Conservation (phyloP, 108 stramenopile species). For the Nitzschia sp. region DNA sequence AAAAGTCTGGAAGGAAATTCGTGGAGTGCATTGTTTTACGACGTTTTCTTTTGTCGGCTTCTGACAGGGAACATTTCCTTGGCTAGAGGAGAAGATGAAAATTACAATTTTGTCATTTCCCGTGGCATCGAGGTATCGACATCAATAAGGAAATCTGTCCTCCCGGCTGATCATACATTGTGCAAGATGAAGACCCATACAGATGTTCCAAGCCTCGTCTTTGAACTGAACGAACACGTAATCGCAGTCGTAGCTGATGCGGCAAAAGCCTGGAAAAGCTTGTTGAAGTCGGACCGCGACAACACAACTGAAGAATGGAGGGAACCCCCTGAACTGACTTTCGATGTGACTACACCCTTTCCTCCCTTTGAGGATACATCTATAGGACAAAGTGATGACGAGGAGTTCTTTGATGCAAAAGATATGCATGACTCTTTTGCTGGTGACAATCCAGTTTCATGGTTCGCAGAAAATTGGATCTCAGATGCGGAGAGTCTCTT, state of each 20-base stretch:
- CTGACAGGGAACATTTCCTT: slow-evolving; percentile 28
- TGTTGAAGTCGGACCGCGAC: neutral
- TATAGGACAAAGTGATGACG: slow-evolving; percentile 37
- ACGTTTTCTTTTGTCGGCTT: slow-evolving; percentile 39
- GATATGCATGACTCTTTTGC: slow-evolving; percentile 35
- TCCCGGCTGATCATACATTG: slow-evolving; percentile 60
- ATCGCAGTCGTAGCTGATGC: slow-evolving; percentile 7
- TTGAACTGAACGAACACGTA: slow-evolving; percentile 26
- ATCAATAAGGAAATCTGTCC: slow-evolving; percentile 52
- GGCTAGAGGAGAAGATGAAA: slow-evolving; percentile 9
- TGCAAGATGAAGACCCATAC: slow-evolving; percentile 37
- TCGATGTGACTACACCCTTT: neutral
- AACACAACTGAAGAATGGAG: neutral
- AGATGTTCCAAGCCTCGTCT: slow-evolving; percentile 6
- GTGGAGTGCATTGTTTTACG: slow-evolving; percentile 53
- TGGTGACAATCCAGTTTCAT: slow-evolving; percentile 32
- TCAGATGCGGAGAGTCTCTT: slow-evolving; percentile 46
- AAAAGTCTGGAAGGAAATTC: slow-evolving; percentile 13
- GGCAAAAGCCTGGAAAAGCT: slow-evolving; percentile 21
- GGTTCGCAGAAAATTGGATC: slow-evolving; percentile 56
- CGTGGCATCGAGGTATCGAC: slow-evolving; percentile 31
- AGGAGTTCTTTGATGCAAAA: slow-evolving; percentile 68
- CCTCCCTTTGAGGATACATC: slow-evolving; percentile 5
- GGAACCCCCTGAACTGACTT: neutral
- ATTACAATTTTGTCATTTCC: slow-evolving; percentile 14